A percentile compares a stretch with the other conserved stretches of the same genome.
Evolutionary conservation across 371 early-diverging fungal species (phyloP).

Genomic region (Globomyces sp.): DNA sequence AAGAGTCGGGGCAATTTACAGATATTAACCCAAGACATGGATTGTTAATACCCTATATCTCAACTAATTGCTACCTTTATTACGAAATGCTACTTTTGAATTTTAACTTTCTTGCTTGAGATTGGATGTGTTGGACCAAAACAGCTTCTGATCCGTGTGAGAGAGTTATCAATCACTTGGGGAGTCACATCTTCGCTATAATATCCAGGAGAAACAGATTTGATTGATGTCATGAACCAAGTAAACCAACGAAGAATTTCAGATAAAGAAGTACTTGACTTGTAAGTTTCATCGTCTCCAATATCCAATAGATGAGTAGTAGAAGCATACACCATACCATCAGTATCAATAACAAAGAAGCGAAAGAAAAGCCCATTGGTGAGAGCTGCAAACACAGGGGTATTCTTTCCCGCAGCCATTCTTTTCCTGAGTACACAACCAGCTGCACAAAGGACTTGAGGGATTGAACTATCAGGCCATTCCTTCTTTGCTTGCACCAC

Average conservation of each 20-base stretch:
- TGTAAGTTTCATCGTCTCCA: conserved; percentile 9
- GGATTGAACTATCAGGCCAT: conserved; percentile 23
- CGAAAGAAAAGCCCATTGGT: conserved; percentile 22
- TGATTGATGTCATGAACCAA: conserved; percentile 17
- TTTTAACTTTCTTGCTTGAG: no score
- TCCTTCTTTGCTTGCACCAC: conserved; percentile 27
- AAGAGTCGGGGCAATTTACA: no score
- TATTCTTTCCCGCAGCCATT: conserved; percentile 29
- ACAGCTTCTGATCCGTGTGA: conserved; percentile 8
- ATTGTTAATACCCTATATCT: no score
- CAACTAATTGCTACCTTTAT: no score
- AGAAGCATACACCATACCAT: conserved; percentile 14
- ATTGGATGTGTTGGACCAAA: conserved; percentile 8
- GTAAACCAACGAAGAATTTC: conserved; percentile 16
- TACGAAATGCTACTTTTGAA: no score
- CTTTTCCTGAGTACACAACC: conserved; percentile 28
- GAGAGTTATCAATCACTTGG: conserved; percentile 1
- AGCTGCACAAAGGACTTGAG: conserved; percentile 27
- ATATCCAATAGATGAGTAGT: neutral
- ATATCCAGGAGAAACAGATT: conserved; percentile 9
- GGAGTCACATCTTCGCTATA: conserved; percentile 6
- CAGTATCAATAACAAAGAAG: conserved; percentile 19
- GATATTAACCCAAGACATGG: no score
- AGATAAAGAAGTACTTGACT: conserved; percentile 7
- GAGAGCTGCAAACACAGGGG: conserved; percentile 31